Evolutionary conservation across 805 yeast genomes (phyloP), one percentile per base, ranked within the genome.

Genomic region (Yarrowia sp.): DNA sequence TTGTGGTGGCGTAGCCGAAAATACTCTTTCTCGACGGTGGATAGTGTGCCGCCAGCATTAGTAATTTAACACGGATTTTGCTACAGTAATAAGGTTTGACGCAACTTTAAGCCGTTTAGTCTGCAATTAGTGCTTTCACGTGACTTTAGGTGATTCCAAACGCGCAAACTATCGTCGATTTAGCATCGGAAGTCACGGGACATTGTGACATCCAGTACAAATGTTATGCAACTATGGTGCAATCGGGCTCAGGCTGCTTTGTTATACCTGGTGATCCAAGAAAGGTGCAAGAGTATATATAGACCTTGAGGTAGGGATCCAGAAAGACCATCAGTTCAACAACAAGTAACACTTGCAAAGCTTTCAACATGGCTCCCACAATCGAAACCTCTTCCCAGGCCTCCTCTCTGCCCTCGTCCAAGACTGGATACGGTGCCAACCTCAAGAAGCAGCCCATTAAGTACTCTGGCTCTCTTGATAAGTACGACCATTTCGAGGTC

Each of bases 391-490:
- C 61, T 38, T 3, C 47, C 47, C 61, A 55, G 27, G 47, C 46
- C 7, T 18, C 46, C 46, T 27, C 61, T 19, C 18, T 55, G 16
- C 47, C 46, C 19, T 38, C 61, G 13, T 29, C 61, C 25, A 36
- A 55, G 47, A n/a, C 41, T 21, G 47, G 61, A 18, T 55, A 55
- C 22, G 61, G 61, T 55, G 61, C 47, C 36, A 27, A 55, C 61
- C 21, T 55, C 29, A 55, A 55, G 47, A 55, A 38, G 27, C 47
- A 36, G 59, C 63, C 63, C 13, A 13, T 61, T 8, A 36, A 61
- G 32, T 55, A 61, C 62, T 22, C 42, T n/a, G 63, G 63, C 19
- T 61, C 63, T n/a, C 51, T 61, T 19, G 63, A 61, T 21, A 51
- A 39, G 41, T 63, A 36, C 33, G 61, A 58, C 25, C 61, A 36